Evolutionary conservation across 1,139 yeast genomes (phyloP), one percentile per base, ranked within the genome.

Genomic region (Arxiozyma heterogenica): DNA sequence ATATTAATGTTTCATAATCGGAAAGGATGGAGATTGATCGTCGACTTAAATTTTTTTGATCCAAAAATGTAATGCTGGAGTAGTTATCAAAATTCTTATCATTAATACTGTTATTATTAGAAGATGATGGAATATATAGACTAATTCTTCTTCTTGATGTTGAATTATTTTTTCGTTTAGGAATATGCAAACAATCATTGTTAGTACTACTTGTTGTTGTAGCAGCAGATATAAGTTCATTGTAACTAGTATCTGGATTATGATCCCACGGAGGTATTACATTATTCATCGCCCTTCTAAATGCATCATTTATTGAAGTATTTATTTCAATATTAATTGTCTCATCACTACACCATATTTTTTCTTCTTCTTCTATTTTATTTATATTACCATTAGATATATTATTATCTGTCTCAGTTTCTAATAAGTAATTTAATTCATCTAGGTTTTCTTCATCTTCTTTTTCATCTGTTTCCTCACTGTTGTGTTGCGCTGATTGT

Each of bases 341-440:
- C n/a, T 42, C 48, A 34, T 34, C 39, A 12, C n/a, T n/a, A 15
- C n/a, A 4, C 39, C 39, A 34, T 6, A 30, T 30, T 20, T 23
- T 21, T 9, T 48, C 47, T 4, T 23, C 43, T 27, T 45, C 49
- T 2, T 51, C 57, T 15, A 51, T 57, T 15, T 51, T 48, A 9
- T 55, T 15, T 34, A 34, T 15, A 34, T 34, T 12, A 12, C 39
- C 2, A 34, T 34, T n/a, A 34, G 39, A 34, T 34, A 34, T 12
- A 34, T 34, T 12, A 15, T 34, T 34, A 34, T 34, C 39, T 15
- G n/a, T 34, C 39, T 34, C 59, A 30, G 58, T 60, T 17, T 55
- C 59, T 18, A 66, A 51, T 30, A 67, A 51, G 48, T 65, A 66
- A 44, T 59, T 61, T 42, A 66, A 54, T 41, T 65, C 68, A 34